A percentile compares a stretch with the other conserved stretches of the same genome.
Conservation (phyloP, 2,329 filamentous ascomycete genomes). For the Xylaria sp. region DNA sequence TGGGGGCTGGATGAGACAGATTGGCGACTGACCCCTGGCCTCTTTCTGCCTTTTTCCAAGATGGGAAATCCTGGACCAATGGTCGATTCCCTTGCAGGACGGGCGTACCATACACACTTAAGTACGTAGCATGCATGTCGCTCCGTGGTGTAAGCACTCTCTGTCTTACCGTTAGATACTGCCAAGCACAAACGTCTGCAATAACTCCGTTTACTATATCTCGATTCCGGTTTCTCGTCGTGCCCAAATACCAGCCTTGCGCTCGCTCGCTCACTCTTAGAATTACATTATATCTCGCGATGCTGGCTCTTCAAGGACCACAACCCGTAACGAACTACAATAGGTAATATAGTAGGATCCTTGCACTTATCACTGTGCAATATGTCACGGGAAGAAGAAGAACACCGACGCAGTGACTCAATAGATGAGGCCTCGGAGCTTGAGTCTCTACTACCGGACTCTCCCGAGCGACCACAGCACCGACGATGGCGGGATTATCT, state of each 20-base stretch:
- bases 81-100: slow-evolving; percentile 22
- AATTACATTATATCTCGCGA: slow-evolving; percentile 11
- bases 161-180: not conserved
- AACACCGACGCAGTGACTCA: slow-evolving; percentile 15
- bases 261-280: no score
- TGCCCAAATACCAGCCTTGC: slow-evolving; percentile 5
- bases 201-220: slow-evolving; percentile 12
- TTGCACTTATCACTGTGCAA: not conserved
- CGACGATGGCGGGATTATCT: slow-evolving; percentile 27
- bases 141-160: no score
- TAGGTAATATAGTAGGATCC: not conserved
- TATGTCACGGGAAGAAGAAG: slow-evolving; percentile 25
- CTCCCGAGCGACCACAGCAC: slow-evolving; percentile 37
- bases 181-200: slow-evolving; percentile 8
- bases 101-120: not conserved
- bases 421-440: slow-evolving; percentile 31
- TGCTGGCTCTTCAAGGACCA: slow-evolving; percentile 11
- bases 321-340: not conserved
- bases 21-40: slow-evolving; percentile 20
- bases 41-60: slow-evolving; percentile 3
- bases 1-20: slow-evolving; percentile 23
- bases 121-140: not conserved
- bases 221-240: slow-evolving; percentile 7
- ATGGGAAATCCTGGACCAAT: slow-evolving; percentile 10
- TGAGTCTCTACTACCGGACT: slow-evolving; percentile 22